Base-by-base conservation (phyloP, 2,329 filamentous ascomycete species). In the Alternaria burnsii region DNA sequence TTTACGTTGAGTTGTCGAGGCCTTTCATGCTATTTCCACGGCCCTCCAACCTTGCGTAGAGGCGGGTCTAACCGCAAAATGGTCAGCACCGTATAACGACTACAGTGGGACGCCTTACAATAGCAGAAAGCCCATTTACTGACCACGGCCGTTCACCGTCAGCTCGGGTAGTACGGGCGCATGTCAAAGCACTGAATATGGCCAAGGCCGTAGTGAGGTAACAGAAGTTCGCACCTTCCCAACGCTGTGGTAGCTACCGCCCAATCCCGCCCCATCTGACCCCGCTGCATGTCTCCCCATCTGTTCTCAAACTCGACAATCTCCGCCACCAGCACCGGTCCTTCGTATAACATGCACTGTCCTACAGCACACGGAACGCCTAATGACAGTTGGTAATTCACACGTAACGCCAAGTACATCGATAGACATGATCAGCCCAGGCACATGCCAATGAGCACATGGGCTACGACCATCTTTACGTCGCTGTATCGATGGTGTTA, bases 191-290 rank as follows among this genome's bases (percentile, higher is more conserved):
- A 26, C 14, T 24, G 46, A 41, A 16, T 24, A 26, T 14, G 22
- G 50, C 54, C 26, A 24, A 41, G 20, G 14, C 47, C 16, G 26
- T 14, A 14, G 9, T 42, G 38, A 41, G 47, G 46, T 38, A 52
- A 51, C 32, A 50, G 36, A 52, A 36, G 22, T 28, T 42, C 34
- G 16, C 38, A 57, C 54, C 48, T 53, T 53, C 48, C 55, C 55
- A 43, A 34, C 48, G 26, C 48, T 46, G 48, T 52, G 36, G 34
- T 53, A 41, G 48, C 18, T 28, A 52, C 51, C 41, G 55, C 48
- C 41, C 24, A 14, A 41, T 48, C 30, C 46, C 46, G 32, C 46
- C 46, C 32, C 32, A 20, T 24, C 41, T 47, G 50, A 44, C 50
- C 55, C 55, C 46, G 41, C 54, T 41, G 32, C 30, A 44, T n/a